Base-by-base conservation (phyloP, 139 green algal genomes). In the Micractinium conductrix region DNA sequence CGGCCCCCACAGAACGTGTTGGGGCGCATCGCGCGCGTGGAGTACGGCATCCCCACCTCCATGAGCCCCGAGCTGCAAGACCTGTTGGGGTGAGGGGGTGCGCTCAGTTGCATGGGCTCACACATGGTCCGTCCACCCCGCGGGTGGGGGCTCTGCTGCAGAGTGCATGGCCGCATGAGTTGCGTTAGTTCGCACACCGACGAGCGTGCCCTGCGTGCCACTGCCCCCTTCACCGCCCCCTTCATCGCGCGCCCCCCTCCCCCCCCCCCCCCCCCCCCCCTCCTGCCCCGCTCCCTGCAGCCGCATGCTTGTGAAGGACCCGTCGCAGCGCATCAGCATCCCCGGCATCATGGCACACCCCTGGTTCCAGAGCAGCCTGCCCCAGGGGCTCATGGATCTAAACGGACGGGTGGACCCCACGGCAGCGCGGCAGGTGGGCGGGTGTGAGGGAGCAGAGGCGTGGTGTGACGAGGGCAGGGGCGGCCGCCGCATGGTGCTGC, bases 31-130 rank as follows among this genome's bases (percentile, higher is more conserved):
- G 76, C 86, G 53, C 71, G 69, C 28, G 86, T 90, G 5, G 86
- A 91, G 37, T 91, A 90, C 81, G 30, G 50, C 6, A 80, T 88
- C 28, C 88, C 88, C 0, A 48, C 75, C 43, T 79, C 80, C 38
- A 68, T 88, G 43, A 83, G 67, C 4, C 35, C 43, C 17, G 58
- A 79, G 42, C 69, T 91, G 30, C 65, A 62, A n/a, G 88, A 88
- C 48, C 76, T 91, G 76, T 45, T 91, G 37, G 19, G 73, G 73
- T 68, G 72, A 22, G 44, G 44, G 70, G 35, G 4, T 38, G 24
- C 2, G 14, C n/a, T 24, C n/a, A 38, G n/a, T n/a, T n/a, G n/a
- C n/a, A n/a, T n/a, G n/a, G n/a, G n/a, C n/a, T n/a, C n/a, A n/a
- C n/a, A n/a, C n/a, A n/a, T n/a, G n/a, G n/a, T n/a, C n/a, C n/a